Conservation (phyloP, 371 early-diverging fungal genomes). For the Mucor indicus region DNA sequence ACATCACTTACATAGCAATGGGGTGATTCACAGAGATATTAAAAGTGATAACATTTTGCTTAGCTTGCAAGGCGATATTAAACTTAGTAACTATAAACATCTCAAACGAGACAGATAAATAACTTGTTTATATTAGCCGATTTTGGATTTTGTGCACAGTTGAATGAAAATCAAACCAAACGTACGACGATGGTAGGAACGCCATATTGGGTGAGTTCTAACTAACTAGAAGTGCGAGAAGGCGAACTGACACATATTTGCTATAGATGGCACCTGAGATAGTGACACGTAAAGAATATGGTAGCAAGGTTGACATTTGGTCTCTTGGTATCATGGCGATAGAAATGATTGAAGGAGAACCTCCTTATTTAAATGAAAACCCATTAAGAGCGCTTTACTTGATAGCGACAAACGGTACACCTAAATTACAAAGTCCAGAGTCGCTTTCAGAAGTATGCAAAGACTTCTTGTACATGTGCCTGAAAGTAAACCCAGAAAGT, state of each 20-base stretch:
- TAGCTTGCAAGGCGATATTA: slow-evolving; percentile 71
- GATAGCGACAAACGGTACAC: slow-evolving; percentile 84
- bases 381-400: slow-evolving; percentile 76
- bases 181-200: slow-evolving; percentile 80
- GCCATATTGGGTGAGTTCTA: slow-evolving; percentile 59
- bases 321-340: slow-evolving; percentile 85
- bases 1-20: slow-evolving; percentile 66
- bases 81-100: no score
- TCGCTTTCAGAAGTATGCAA: slow-evolving; percentile 56
- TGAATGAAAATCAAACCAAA: slow-evolving; percentile 57
- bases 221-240: neutral
- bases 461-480: slow-evolving; percentile 63
- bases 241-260: neutral
- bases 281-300: slow-evolving; percentile 78
- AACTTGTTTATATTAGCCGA: slow-evolving; percentile 44
- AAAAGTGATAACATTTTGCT: slow-evolving; percentile 87
- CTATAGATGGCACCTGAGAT: slow-evolving; percentile 81
- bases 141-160: slow-evolving; percentile 85
- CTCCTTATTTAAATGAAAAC: slow-evolving; percentile 81
- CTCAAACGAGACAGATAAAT: no score
- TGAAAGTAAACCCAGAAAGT: slow-evolving; percentile 61
- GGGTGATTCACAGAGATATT: slow-evolving; percentile 88
- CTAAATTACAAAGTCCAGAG: slow-evolving; percentile 71
- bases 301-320: slow-evolving; percentile 88
- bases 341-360: slow-evolving; percentile 75